These are phyloP conservation scores for Sphagnurus paluster DNA, from an alignment of 1,284 basidiomycete species.

Conservation along the genomic window DNA sequence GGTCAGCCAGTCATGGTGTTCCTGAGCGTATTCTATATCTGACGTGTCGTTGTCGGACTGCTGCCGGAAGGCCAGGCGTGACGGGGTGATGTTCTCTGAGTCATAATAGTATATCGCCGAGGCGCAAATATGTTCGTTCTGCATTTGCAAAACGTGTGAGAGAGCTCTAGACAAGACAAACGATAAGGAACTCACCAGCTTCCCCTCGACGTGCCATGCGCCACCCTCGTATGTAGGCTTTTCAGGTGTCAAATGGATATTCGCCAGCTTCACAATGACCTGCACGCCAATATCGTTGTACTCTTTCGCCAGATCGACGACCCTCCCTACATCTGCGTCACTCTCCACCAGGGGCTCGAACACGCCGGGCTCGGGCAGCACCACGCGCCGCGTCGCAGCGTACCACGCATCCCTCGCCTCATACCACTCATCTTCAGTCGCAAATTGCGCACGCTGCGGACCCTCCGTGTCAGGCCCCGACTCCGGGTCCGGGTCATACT, in stretches of 20 bases:
- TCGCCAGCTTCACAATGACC: conserved; percentile 52
- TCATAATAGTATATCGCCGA: conserved; percentile 38
- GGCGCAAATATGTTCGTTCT: conserved; percentile 43
- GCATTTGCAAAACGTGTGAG: background rate
- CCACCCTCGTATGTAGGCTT: conserved; percentile 37
- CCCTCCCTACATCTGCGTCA: background rate
- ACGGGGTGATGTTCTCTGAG: conserved; percentile 27
- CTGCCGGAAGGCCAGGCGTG: conserved; percentile 28
- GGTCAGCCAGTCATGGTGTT: conserved; percentile 26
- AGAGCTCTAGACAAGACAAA: background rate
- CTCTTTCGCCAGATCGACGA: conserved; percentile 22
- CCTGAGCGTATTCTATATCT: conserved; percentile 19
- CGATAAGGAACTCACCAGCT: conserved; percentile 29
- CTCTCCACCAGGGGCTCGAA: conserved; percentile 22
- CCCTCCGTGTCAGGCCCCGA: conserved; percentile 6
- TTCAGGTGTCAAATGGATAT: conserved; percentile 47
- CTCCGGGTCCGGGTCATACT: conserved; percentile 25
- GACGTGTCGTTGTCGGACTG: conserved; percentile 6
- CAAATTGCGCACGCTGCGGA: conserved; percentile 13
- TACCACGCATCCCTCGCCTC: conserved; percentile 19
- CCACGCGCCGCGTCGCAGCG: conserved; percentile 12
- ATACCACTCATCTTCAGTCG: conserved; percentile 14
- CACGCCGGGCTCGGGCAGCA: conserved; percentile 17
- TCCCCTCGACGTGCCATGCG: conserved; percentile 40
- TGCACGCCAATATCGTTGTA: conserved; percentile 33